Conservation (phyloP, 2,329 filamentous ascomycete species). For the Trichoderma semiorbis region DNA sequence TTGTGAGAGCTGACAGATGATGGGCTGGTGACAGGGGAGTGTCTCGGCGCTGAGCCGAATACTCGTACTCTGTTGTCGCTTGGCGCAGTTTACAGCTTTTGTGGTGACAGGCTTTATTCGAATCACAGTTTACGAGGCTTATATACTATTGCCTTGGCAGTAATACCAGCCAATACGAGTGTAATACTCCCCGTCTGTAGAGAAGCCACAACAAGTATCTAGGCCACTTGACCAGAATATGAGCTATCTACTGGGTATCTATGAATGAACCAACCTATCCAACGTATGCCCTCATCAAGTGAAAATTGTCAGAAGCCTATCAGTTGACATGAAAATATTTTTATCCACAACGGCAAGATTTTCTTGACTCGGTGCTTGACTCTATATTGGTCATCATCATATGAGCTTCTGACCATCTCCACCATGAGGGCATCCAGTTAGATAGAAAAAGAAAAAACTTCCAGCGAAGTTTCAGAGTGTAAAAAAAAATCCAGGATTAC, state of each 20-base stretch:
- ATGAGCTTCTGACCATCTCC: slow-evolving; percentile 49
- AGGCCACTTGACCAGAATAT: neutral
- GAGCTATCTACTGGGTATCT: neutral
- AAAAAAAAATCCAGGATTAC: slow-evolving; percentile 28
- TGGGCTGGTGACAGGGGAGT: neutral
- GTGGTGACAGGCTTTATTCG: neutral
- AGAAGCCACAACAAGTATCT: neutral
- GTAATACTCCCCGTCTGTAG: neutral
- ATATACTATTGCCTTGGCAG: neutral
- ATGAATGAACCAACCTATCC: neutral
- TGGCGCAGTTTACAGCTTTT: neutral
- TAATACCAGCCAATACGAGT: neutral
- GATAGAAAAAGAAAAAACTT: slow-evolving; percentile 32
- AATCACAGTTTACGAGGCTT: neutral
- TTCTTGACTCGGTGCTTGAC: slow-evolving; percentile 84
- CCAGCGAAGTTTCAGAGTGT: slow-evolving; percentile 41
- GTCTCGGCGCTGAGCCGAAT: neutral
- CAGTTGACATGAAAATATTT: slow-evolving; percentile 22
- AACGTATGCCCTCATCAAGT: neutral
- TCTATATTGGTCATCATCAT: slow-evolving; percentile 96
- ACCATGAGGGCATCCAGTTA: slow-evolving; percentile 16
- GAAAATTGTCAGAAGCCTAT: slow-evolving; percentile 8
- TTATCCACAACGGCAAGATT: slow-evolving; percentile 31
- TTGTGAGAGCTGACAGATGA: neutral
- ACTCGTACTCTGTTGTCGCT: neutral